Percentiles rank a stretch among this genome's conserved stretches.
These are phyloP conservation scores for Neurospora sp. DNA, from an alignment of 495 filamentous ascomycete species.

Conservation along the genomic window DNA sequence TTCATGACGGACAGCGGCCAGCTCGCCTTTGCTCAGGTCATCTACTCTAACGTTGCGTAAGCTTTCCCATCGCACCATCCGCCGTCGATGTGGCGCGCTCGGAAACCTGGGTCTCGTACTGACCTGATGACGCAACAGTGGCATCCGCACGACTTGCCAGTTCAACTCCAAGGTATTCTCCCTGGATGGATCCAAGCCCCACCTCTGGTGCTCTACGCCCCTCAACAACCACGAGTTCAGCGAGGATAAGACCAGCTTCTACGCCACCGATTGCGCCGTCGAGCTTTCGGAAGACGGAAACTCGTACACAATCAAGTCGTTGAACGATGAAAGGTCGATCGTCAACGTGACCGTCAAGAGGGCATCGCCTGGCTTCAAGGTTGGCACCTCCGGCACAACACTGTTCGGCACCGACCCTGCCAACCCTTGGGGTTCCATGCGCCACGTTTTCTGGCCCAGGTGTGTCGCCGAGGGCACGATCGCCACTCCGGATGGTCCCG, in stretches of 20 bases:
- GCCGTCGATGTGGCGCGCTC: conserved; percentile 6
- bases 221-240: conserved; percentile 73
- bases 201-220: conserved; percentile 72
- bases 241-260: conserved; percentile 70
- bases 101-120: conserved; percentile 7
- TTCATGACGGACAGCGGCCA: conserved; percentile 68
- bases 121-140: conserved; percentile 43
- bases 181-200: conserved; percentile 50
- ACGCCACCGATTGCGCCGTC: conserved; percentile 71
- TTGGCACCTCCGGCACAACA: conserved; percentile 77
- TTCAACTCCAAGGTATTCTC: conserved; percentile 89
- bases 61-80: conserved; percentile 19
- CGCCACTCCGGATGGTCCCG: conserved; percentile 69
- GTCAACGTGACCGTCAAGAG: conserved; percentile 77
- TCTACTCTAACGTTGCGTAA: conserved; percentile 97
- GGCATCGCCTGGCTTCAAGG: conserved; percentile 69
- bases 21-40: conserved; percentile 75
- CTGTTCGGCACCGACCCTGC: conserved; percentile 74
- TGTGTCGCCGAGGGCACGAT: conserved; percentile 73
- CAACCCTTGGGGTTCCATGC: conserved; percentile 86
- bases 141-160: conserved; percentile 80
- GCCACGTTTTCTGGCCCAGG: conserved; percentile 87
- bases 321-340: conserved; percentile 60
- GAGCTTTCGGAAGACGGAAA: conserved; percentile 76
- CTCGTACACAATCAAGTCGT: conserved; percentile 76